Percentiles rank a stretch among this genome's conserved stretches.
Evolutionary conservation across 2,329 filamentous ascomycete genomes (phyloP).

Genomic region (Colletotrichum orchidophilum): DNA sequence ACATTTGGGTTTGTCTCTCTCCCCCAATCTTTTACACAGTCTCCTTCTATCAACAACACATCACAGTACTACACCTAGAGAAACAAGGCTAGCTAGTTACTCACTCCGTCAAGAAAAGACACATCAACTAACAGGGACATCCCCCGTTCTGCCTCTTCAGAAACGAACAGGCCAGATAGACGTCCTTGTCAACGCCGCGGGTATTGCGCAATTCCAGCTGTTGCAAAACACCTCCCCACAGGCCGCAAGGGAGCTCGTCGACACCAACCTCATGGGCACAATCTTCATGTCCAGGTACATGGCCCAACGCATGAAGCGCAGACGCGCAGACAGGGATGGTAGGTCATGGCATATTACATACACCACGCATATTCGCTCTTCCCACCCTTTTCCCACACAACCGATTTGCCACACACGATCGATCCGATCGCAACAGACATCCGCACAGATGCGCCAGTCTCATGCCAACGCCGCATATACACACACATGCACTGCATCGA

Average conservation of each 20-base stretch:
- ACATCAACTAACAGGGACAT: slow-evolving; percentile 3
- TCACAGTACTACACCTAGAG: background rate
- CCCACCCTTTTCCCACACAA: slow-evolving; percentile 3
- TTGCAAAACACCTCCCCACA: slow-evolving; percentile 63
- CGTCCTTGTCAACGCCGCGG: slow-evolving; percentile 83
- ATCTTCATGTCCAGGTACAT: slow-evolving; percentile 68
- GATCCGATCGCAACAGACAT: slow-evolving; percentile 5
- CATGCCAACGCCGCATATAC: background rate
- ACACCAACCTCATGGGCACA: slow-evolving; percentile 76
- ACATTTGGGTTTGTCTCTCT: slow-evolving; percentile 31
- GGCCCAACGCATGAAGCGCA: slow-evolving; percentile 56
- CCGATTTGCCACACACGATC: background rate
- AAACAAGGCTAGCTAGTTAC: background rate
- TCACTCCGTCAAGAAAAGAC: background rate
- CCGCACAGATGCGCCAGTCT: slow-evolving; percentile 2
- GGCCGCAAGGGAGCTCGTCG: slow-evolving; percentile 66
- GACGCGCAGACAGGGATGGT: slow-evolving; percentile 38
- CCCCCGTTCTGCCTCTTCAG: background rate
- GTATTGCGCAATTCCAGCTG: slow-evolving; percentile 72
- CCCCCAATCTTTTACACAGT: background rate
- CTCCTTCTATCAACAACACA: background rate
- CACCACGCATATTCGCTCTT: background rate
- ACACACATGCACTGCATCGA: background rate
- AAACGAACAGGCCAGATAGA: slow-evolving; percentile 45
- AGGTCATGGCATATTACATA: slow-evolving; percentile 21